A percentile compares a stretch with the other conserved stretches of the same genome.
phyloP scores from a whole-genome alignment of 2,329 filamentous ascomycete species.

The Helicocarpus griseus region DNA sequence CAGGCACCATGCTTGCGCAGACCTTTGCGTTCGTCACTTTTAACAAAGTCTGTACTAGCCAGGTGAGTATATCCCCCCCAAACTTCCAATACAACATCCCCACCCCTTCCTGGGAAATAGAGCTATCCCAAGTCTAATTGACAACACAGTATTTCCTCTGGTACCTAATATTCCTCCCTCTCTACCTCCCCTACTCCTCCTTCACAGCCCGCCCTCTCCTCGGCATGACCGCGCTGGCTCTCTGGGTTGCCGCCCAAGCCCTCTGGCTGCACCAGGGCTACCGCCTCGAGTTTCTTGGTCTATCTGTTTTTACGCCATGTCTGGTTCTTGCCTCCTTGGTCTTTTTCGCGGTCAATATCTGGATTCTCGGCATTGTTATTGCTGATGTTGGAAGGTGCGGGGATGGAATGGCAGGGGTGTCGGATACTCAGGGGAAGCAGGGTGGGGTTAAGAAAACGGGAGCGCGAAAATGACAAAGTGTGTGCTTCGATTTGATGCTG shows the following conservation, averaged over 20 bases:
- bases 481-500: no score
- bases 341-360: slow-evolving; percentile 81
- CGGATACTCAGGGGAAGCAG: background rate
- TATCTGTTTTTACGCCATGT: slow-evolving; percentile 75
- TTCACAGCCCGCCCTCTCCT: slow-evolving; percentile 51
- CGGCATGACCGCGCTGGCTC: slow-evolving; percentile 54
- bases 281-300: slow-evolving; percentile 67
- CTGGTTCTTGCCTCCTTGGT: slow-evolving; percentile 64
- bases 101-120: background rate
- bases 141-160: slow-evolving; percentile 82
- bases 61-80: slow-evolving; percentile 48
- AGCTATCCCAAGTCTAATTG: slow-evolving; percentile 8
- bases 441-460: background rate
- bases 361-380: slow-evolving; percentile 75
- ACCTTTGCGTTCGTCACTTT: slow-evolving; percentile 96
- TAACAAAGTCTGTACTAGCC: slow-evolving; percentile 98
- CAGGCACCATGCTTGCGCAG: slow-evolving; percentile 81
- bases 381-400: slow-evolving; percentile 45
- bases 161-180: slow-evolving; percentile 89
- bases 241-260: slow-evolving; percentile 71
- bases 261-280: slow-evolving; percentile 69
- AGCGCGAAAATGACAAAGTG: background rate
- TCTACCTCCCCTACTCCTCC: slow-evolving; percentile 75
- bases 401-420: no score
- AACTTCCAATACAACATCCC: background rate